phyloP scores from a whole-genome alignment of 768 basidiomycete species.

The Russula sp. region DNA sequence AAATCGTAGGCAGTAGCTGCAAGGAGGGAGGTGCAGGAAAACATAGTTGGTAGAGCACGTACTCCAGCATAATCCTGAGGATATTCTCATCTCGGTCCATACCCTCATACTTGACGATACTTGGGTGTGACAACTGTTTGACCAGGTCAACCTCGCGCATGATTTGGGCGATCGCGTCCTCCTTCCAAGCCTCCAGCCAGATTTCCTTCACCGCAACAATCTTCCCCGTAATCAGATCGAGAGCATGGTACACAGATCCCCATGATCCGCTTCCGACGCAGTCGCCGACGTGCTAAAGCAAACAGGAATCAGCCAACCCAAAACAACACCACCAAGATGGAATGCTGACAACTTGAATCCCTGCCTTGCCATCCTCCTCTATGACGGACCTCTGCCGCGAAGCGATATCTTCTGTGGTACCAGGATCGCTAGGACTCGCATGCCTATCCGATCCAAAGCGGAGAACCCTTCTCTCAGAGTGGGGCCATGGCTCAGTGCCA shows the following conservation, averaged over 20 bases:
- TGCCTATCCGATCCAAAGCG: background rate
- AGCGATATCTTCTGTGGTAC: background rate
- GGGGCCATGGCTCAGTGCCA: background rate
- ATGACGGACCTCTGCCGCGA: background rate
- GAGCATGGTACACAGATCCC: background rate
- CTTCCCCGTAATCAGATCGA: background rate
- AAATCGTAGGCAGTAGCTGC: background rate
- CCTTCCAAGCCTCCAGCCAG: background rate
- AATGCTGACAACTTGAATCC: background rate
- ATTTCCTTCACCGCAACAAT: background rate
- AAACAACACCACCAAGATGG: background rate
- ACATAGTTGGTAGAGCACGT: background rate
- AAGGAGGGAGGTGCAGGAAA: background rate
- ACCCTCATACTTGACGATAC: background rate
- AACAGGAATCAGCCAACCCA: background rate
- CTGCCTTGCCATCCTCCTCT: background rate
- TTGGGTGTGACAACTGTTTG: background rate
- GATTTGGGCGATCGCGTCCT: background rate
- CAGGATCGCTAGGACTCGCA: background rate
- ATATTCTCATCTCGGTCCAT: background rate
- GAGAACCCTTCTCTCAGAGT: background rate
- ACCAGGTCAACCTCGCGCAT: background rate
- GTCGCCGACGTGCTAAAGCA: background rate
- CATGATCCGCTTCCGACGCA: background rate
- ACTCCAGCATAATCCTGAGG: background rate